phyloP scores from a whole-genome alignment of 1,284 basidiomycete genomes.

The Cutaneotrichosporon sp. region DNA sequence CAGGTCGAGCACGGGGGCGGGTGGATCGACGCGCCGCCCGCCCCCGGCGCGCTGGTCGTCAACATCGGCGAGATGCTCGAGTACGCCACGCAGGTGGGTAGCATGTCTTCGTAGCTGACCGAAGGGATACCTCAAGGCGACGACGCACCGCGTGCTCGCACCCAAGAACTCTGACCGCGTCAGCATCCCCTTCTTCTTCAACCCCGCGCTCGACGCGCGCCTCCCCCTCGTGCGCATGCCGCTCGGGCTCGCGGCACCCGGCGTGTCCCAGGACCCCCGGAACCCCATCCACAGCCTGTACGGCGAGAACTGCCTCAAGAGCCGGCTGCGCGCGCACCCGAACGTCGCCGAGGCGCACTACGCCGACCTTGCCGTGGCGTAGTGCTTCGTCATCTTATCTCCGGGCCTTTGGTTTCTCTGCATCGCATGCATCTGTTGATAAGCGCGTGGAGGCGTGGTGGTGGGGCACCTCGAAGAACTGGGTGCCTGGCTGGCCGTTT shows the following conservation, averaged over 20 bases:
- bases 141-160: slow-evolving; percentile 31
- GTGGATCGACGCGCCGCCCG: slow-evolving; percentile 74
- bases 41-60: slow-evolving; percentile 69
- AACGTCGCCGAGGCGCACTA: slow-evolving; percentile 19
- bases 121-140: slow-evolving; percentile 21
- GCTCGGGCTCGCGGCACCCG: background rate
- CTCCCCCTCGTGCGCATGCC: slow-evolving; percentile 10
- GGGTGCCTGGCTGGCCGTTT: no score
- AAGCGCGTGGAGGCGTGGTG: background rate
- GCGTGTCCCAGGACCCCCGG: slow-evolving; percentile 11
- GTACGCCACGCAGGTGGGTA: slow-evolving; percentile 22
- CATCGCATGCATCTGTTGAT: background rate
- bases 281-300: slow-evolving; percentile 21
- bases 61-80: slow-evolving; percentile 64
- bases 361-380: slow-evolving; percentile 6
- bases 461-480: no score
- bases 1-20: slow-evolving; percentile 53
- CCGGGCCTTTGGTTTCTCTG: background rate
- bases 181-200: slow-evolving; percentile 23
- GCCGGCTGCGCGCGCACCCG: slow-evolving; percentile 18
- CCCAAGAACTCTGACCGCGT: slow-evolving; percentile 14
- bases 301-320: slow-evolving; percentile 24
- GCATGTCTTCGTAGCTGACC: background rate
- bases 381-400: background rate
- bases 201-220: slow-evolving; percentile 20